These are phyloP conservation scores for Chaetomium strumarium DNA, from an alignment of 2,329 filamentous ascomycete genomes.

Conservation along the genomic window DNA sequence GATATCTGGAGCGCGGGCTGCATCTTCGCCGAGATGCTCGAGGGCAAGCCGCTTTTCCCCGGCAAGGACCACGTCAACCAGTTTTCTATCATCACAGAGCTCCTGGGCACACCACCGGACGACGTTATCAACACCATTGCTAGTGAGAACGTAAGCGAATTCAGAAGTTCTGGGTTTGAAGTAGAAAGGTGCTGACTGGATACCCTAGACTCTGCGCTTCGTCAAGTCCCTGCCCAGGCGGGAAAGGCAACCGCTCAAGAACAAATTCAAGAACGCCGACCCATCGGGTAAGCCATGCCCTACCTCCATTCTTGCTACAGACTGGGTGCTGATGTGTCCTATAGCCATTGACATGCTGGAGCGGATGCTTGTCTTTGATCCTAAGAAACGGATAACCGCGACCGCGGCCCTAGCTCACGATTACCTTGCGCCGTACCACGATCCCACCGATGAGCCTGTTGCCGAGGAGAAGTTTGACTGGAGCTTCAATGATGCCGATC, in stretches of 20 bases:
- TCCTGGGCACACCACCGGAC: constrained; percentile 91
- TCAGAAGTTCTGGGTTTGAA: not conserved
- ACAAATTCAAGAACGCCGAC: constrained; percentile 96
- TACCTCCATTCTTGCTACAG: not conserved
- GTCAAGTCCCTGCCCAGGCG: constrained; percentile 96
- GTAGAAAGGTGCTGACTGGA: constrained; percentile 20
- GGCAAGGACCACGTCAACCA: constrained; percentile 99
- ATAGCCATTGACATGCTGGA: constrained; percentile 88
- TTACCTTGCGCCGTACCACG: constrained; percentile 94
- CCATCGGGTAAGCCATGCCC: constrained; percentile 56
- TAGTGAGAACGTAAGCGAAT: constrained; percentile 77
- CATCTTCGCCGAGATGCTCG: constrained; percentile 98
- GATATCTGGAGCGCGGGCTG: constrained; percentile 99
- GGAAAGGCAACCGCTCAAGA: constrained; percentile 74
- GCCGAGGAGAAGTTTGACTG: constrained; percentile 98
- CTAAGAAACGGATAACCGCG: constrained; percentile 89
- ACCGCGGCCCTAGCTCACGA: constrained; percentile 81
- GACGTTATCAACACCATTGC: constrained; percentile 99
- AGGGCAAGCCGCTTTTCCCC: constrained; percentile 95
- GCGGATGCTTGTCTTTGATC: constrained; percentile 96
- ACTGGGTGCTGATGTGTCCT: constrained; percentile 15
- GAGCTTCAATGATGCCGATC: constrained; percentile 97
- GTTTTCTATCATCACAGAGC: constrained; percentile 98
- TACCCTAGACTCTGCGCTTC: constrained; percentile 76
- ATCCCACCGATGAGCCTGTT: constrained; percentile 91